These are phyloP conservation scores for Tricholoma bakamatsutake DNA, from an alignment of 768 basidiomycete genomes.

Conservation along the genomic window DNA sequence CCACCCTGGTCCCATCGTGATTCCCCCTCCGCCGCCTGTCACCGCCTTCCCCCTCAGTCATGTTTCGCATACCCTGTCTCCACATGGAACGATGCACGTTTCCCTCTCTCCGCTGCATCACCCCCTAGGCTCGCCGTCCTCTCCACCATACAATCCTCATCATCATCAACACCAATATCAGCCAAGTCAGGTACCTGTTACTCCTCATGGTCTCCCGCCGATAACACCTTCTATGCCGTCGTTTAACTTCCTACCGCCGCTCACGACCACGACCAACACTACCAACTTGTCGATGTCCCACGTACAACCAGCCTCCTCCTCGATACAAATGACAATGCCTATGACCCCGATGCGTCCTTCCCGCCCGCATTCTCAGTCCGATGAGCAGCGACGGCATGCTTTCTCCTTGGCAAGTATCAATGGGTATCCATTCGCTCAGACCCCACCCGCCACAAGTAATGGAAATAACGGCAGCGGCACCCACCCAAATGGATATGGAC, in stretches of 20 bases:
- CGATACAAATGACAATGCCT: neutral
- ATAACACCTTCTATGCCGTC: slow-evolving; percentile 98
- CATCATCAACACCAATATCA: slow-evolving; percentile 31
- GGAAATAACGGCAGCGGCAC: slow-evolving; percentile 10
- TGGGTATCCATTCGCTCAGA: neutral
- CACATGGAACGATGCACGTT: slow-evolving; percentile 19
- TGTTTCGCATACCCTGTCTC: slow-evolving; percentile 14
- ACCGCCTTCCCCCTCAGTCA: slow-evolving; percentile 28
- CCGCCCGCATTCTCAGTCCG: neutral
- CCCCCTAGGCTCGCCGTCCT: slow-evolving; percentile 24
- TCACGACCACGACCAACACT: slow-evolving; percentile 16
- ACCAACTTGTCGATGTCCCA: slow-evolving; percentile 4
- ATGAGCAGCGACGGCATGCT: slow-evolving; percentile 38
- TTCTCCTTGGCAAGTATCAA: slow-evolving; percentile 20
- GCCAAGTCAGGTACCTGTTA: slow-evolving; percentile 34
- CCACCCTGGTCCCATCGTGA: slow-evolving; percentile 66
- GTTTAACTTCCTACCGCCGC: slow-evolving; percentile 74
- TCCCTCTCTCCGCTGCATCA: slow-evolving; percentile 26
- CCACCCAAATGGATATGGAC: slow-evolving; percentile 8
- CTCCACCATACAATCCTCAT: slow-evolving; percentile 34
- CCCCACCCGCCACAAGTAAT: slow-evolving; percentile 55
- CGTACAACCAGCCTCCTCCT: neutral
- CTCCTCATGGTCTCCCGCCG: slow-evolving; percentile 79
- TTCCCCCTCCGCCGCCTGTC: slow-evolving; percentile 53
- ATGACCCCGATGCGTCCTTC: neutral